Evolutionary conservation across 2,329 filamentous ascomycete species (phyloP).

Genomic region (Calcarisporium arbuscula): DNA sequence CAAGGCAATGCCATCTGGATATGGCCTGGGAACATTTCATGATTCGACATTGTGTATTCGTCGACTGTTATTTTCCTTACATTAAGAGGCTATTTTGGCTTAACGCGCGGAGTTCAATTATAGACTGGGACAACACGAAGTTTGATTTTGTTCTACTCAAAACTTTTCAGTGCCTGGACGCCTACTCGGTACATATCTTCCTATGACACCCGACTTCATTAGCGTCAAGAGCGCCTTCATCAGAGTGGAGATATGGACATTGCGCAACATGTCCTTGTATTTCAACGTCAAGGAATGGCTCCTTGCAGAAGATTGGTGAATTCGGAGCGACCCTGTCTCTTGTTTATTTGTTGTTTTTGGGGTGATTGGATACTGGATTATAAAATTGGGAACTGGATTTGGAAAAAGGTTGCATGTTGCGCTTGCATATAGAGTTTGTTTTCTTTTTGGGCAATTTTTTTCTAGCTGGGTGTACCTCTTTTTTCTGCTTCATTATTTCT

Average conservation of each 20-base stretch:
- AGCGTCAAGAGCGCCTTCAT: too few species aligned
- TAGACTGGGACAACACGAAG: constrained; percentile 21
- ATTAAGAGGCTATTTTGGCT: too few species aligned
- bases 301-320: constrained; percentile 7
- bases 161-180: constrained; percentile 4
- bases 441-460: constrained; percentile 8
- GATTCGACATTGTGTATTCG: constrained; percentile 3
- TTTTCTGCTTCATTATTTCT: not conserved
- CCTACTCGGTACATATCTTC: too few species aligned
- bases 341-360: constrained; percentile 8
- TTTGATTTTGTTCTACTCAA: constrained; percentile 14
- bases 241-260: constrained; percentile 23
- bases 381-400: constrained; percentile 7
- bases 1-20: constrained; percentile 21
- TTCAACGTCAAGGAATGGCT: too few species aligned
- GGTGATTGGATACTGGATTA: constrained; percentile 14
- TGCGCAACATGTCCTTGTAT: constrained; percentile 25
- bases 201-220: too few species aligned
- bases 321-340: constrained; percentile 6
- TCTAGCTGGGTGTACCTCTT: not conserved
- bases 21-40: constrained; percentile 7
- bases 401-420: constrained; percentile 9
- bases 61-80: too few species aligned
- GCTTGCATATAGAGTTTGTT: constrained; percentile 5
- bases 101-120: constrained; percentile 27